Conservation (phyloP, 768 basidiomycete genomes). For the Nidula microcarpa region DNA sequence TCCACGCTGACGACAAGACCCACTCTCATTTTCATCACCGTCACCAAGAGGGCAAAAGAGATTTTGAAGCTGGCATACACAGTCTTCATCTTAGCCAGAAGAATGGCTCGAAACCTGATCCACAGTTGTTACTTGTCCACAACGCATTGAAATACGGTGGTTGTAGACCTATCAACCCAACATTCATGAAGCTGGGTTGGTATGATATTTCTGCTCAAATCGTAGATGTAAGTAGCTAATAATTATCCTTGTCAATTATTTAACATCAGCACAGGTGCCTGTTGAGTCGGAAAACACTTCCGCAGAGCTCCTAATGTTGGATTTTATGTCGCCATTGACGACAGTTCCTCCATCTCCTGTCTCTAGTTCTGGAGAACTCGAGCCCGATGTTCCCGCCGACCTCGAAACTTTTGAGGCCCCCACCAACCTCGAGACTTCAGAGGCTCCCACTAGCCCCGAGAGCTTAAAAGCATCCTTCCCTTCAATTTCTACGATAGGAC, state of each 20-base stretch:
- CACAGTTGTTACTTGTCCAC: slow-evolving; percentile 33
- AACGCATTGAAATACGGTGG: slow-evolving; percentile 43
- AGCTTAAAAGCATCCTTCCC: no score
- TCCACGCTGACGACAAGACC: slow-evolving; percentile 16
- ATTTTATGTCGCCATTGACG: no score
- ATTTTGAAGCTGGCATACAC: slow-evolving; percentile 11
- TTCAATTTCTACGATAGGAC: no score
- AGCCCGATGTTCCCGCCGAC: neutral
- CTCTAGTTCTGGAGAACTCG: neutral
- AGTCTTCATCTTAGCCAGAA: slow-evolving; percentile 16
- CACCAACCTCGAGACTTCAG: no score
- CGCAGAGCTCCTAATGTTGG: no score
- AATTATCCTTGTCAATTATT: neutral
- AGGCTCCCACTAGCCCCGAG: no score
- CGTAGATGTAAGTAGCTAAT: slow-evolving; percentile 2
- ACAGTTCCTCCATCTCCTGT: neutral
- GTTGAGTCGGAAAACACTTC: no score
- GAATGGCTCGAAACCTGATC: slow-evolving; percentile 29
- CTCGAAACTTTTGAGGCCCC: no score
- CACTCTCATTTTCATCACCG: slow-evolving; percentile 26
- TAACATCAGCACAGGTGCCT: no score
- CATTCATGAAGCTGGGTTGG: slow-evolving; percentile 49
- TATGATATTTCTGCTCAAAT: slow-evolving; percentile 42
- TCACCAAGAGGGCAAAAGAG: slow-evolving; percentile 17
- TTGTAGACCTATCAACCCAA: slow-evolving; percentile 43